Percentiles rank a stretch among this genome's conserved stretches.
phyloP scores from a whole-genome alignment of 2,329 filamentous ascomycete species.

The Magnaporthales sp. region DNA sequence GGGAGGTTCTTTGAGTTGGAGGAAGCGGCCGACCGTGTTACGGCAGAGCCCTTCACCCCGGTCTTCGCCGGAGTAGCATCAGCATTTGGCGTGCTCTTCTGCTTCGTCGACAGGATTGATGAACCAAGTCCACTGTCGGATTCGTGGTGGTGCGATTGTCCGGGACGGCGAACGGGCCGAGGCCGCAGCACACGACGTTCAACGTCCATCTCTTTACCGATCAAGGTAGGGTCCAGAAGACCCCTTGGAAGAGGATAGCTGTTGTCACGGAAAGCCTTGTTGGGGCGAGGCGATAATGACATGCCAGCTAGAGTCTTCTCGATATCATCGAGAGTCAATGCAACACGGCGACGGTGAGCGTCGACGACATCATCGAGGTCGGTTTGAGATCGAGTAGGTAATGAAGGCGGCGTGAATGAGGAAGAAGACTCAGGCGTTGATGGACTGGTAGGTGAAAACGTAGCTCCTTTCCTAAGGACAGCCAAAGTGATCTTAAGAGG shows the following conservation, averaged over 20 bases:
- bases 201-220: conserved; percentile 30
- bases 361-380: conserved; percentile 64
- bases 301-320: conserved; percentile 46
- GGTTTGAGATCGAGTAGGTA: conserved; percentile 61
- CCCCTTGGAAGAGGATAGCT: conserved; percentile 51
- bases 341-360: conserved; percentile 60
- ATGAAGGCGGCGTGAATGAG: conserved; percentile 37
- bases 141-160: conserved; percentile 49
- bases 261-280: conserved; percentile 39
- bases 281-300: conserved; percentile 26
- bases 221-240: conserved; percentile 48
- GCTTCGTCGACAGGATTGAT: conserved; percentile 58
- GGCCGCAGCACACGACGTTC: conserved; percentile 44
- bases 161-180: conserved; percentile 40
- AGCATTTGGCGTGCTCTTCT: conserved; percentile 31
- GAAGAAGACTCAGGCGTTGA: conserved; percentile 14
- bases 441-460: conserved; percentile 44
- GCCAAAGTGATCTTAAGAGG: conserved; percentile 44
- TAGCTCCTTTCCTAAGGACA: conserved; percentile 60
- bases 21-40: conserved; percentile 48
- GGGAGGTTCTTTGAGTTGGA: conserved; percentile 40
- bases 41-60: conserved; percentile 38
- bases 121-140: conserved; percentile 87
- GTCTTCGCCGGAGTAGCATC: conserved; percentile 30
- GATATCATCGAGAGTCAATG: conserved; percentile 55